A percentile compares a stretch with the other conserved stretches of the same genome.
Conservation (phyloP, 148 eudicot species). For the Persicaria tinctoria region DNA sequence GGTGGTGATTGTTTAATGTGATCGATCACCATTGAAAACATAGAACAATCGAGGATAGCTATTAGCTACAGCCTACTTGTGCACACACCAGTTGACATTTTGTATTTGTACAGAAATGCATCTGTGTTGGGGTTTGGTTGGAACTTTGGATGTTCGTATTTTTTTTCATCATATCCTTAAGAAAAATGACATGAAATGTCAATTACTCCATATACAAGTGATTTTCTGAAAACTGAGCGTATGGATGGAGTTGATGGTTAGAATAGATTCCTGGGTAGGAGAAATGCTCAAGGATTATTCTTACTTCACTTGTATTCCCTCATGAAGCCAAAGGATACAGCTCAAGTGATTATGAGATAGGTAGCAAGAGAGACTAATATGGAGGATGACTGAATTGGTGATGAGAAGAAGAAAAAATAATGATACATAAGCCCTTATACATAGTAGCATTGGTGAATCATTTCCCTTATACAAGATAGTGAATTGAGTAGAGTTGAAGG, state of each 20-base stretch:
- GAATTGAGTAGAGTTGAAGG: conserved; percentile 14
- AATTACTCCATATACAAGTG: not conserved
- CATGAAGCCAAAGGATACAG: not conserved
- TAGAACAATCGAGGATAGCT: no score
- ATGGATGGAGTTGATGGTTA: not conserved
- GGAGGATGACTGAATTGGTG: not conserved
- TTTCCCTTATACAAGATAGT: not conserved
- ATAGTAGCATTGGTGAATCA: no score
- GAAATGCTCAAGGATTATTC: not conserved
- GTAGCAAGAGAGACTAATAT: conserved; percentile 5
- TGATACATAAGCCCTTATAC: conserved; percentile 4
- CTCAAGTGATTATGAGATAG: not conserved
- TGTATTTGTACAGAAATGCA: no score
- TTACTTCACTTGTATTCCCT: not conserved
- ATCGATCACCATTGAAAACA: no score
- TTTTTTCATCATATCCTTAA: not conserved
- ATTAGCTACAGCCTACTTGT: no score
- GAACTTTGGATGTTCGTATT: not conserved
- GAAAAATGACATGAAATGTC: not conserved
- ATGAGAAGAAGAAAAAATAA: not conserved
- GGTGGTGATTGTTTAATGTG: no score
- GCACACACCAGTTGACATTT: no score
- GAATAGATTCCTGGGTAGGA: not conserved
- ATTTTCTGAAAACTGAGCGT: not conserved
- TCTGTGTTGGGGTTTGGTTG: not conserved